Conservation (phyloP, 371 early-diverging fungal species). For the Antonospora locustae region DNA sequence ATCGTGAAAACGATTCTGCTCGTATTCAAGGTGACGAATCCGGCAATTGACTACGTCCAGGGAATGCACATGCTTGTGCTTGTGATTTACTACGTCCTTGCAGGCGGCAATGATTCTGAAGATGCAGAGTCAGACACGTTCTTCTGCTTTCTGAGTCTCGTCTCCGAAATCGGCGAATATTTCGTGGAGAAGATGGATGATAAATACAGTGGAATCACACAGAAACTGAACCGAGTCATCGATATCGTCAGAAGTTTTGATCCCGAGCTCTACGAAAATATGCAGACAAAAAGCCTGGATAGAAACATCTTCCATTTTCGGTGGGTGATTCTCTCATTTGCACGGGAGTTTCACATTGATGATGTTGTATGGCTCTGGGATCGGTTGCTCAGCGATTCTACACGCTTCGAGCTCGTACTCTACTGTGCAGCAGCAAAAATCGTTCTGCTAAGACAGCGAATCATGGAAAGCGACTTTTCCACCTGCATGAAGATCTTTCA, state of each 20-base stretch:
- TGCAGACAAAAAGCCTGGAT: conserved; percentile 32
- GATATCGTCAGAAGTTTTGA: conserved; percentile 40
- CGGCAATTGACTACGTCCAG: conserved; percentile 54
- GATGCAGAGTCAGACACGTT: conserved; percentile 51
- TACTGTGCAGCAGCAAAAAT: conserved; percentile 46
- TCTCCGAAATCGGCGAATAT: conserved; percentile 51
- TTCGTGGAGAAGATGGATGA: conserved; percentile 45
- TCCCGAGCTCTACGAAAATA: conserved; percentile 19
- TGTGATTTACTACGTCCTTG: conserved; percentile 51
- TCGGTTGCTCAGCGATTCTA: conserved; percentile 45
- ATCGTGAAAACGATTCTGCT: conserved; percentile 42
- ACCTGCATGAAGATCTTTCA: conserved; percentile 41
- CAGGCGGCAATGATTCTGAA: conserved; percentile 15
- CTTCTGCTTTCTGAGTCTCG: conserved; percentile 53
- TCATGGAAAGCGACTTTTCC: conserved; percentile 36
- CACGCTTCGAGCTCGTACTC: conserved; percentile 44
- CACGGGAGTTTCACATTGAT: conserved; percentile 40
- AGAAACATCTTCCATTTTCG: conserved; percentile 38
- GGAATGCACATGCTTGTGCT: conserved; percentile 53
- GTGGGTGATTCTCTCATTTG: conserved; percentile 52
- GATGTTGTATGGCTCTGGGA: conserved; percentile 53
- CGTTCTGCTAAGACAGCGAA: conserved; percentile 27
- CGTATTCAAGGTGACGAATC: conserved; percentile 38
- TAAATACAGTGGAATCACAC: conserved; percentile 22
- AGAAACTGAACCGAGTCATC: conserved; percentile 36